Conservation (phyloP, 371 early-diverging fungal species). For the Mucor saturninus region DNA sequence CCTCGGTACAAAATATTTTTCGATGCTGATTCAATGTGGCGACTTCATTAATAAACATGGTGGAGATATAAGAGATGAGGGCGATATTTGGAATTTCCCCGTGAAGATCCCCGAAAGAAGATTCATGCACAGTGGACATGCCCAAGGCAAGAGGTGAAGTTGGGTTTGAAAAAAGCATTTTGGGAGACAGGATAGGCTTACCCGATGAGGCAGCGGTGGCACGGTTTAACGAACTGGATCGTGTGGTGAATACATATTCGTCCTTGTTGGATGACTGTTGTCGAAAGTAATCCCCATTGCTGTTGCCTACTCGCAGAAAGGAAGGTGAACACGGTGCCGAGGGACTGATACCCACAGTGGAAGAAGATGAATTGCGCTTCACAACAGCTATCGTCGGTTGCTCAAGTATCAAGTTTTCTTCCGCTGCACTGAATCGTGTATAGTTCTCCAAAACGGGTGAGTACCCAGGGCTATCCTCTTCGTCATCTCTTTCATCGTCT, state of each 20-base stretch:
- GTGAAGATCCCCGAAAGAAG: background rate
- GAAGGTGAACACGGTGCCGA: conserved; percentile 34
- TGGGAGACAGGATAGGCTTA: conserved; percentile 21
- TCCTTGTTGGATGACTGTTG: conserved; percentile 8
- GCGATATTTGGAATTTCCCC: conserved; percentile 33
- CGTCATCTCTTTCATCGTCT: background rate
- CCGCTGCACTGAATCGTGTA: conserved; percentile 17
- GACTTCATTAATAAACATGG: conserved; percentile 32
- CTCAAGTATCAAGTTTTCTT: background rate
- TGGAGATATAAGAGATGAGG: conserved; percentile 42
- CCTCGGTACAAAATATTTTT: conserved; percentile 42
- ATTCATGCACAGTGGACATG: background rate
- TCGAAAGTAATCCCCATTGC: conserved; percentile 5
- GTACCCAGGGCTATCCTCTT: conserved; percentile 20
- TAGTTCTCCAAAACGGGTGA: conserved; percentile 29
- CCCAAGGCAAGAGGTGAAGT: conserved; percentile 28
- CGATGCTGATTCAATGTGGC: conserved; percentile 33
- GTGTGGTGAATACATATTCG: conserved; percentile 33
- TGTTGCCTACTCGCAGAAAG: conserved; percentile 12
- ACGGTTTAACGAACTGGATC: conserved; percentile 41
- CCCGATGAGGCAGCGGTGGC: conserved; percentile 20
- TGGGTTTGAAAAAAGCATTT: conserved; percentile 20
- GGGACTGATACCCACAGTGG: background rate
- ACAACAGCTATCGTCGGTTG: background rate
- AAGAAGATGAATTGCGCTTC: background rate